Evolutionary conservation across 345 rosid species (phyloP).

Genomic region (Ricinus communis): DNA sequence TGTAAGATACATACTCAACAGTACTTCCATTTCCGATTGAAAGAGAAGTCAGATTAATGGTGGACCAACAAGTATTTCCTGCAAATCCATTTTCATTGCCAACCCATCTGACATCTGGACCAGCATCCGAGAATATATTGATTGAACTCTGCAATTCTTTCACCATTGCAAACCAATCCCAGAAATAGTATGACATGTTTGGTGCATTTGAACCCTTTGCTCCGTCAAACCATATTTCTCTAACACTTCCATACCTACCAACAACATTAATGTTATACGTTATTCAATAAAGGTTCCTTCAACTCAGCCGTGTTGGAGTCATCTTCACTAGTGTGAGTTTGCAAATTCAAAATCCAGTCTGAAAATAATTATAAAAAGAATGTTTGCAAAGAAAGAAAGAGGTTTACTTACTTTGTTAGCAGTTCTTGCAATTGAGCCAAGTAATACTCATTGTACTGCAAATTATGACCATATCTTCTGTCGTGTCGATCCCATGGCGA

Average conservation of each 20-base stretch:
- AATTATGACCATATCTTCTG: constrained; percentile 49
- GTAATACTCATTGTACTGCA: constrained; percentile 68
- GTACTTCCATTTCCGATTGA: constrained; percentile 59
- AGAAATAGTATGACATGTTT: constrained; percentile 62
- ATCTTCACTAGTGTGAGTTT: too few relatives aligned
- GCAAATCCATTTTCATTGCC: constrained; percentile 68
- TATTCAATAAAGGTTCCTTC: too few relatives aligned
- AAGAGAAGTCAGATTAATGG: constrained; percentile 59
- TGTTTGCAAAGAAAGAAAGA: neutral
- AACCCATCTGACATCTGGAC: constrained; percentile 70
- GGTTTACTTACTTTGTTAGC: constrained; percentile 39
- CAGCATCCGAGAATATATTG: constrained; percentile 74
- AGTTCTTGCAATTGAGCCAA: constrained; percentile 70
- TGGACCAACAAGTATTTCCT: constrained; percentile 62
- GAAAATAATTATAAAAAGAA: neutral
- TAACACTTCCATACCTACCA: constrained; percentile 52
- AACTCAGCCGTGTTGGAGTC: too few relatives aligned
- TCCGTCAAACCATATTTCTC: constrained; percentile 84
- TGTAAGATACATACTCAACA: constrained; percentile 37
- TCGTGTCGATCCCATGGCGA: constrained; percentile 87
- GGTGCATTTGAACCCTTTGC: constrained; percentile 58
- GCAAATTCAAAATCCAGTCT: too few relatives aligned
- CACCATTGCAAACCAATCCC: constrained; percentile 77
- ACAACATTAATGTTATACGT: neutral
- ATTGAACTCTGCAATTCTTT: constrained; percentile 66